These are phyloP conservation scores for Pistacia atlantica DNA, from an alignment of 345 rosid species.

Conservation along the genomic window DNA sequence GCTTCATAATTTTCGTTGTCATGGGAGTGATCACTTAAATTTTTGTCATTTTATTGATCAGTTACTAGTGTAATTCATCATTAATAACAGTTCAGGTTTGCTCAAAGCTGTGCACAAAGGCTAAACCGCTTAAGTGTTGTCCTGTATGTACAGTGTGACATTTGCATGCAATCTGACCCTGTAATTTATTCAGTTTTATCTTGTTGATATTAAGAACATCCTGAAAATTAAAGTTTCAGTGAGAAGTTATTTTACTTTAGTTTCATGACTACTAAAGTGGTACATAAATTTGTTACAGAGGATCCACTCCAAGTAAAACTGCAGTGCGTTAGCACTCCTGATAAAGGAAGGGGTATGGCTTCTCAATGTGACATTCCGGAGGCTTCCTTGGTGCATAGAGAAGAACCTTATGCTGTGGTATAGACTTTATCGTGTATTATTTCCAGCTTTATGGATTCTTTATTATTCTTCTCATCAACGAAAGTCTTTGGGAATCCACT, in stretches of 20 bases:
- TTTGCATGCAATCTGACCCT: background rate
- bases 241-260: background rate
- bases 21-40: background rate
- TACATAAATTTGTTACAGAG: conserved; percentile 36
- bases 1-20: background rate
- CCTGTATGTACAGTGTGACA: background rate
- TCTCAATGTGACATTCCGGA: conserved; percentile 63
- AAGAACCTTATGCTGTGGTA: conserved; percentile 80
- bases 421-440: conserved; percentile 11
- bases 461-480: background rate
- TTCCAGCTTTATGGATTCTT: conserved; percentile 5
- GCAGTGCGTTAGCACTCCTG: conserved; percentile 45
- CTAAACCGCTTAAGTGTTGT: too few species aligned
- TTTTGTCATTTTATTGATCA: background rate
- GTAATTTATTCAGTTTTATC: conserved; percentile 12
- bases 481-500: background rate
- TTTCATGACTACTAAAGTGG: background rate
- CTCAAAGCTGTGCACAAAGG: background rate
- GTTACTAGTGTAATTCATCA: background rate
- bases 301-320: conserved; percentile 45
- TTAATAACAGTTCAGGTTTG: background rate
- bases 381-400: conserved; percentile 67
- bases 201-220: conserved; percentile 6
- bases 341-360: conserved; percentile 82
- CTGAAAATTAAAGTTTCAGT: background rate